phyloP scores from a whole-genome alignment of 495 filamentous ascomycete species.

The Aspergillus haitiensis region DNA sequence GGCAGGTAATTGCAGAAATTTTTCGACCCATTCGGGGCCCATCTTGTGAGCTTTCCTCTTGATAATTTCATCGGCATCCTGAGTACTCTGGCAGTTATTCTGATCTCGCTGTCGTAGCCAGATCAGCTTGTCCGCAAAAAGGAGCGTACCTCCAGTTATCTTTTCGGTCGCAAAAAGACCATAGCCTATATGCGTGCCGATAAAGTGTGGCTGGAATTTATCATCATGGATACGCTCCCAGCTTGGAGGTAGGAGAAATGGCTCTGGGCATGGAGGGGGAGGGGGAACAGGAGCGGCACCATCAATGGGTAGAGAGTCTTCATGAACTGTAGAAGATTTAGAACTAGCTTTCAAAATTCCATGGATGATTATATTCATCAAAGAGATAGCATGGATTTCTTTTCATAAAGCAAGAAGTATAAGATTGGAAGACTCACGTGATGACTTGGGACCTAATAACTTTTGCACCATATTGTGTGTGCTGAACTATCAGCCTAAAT shows the following conservation, averaged over 20 bases:
- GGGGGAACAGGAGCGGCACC: background rate
- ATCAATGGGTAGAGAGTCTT: background rate
- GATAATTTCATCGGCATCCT: background rate
- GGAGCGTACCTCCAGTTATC: slow-evolving; percentile 14
- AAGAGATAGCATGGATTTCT: background rate
- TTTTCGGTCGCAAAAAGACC: slow-evolving; percentile 14
- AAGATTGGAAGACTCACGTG: slow-evolving; percentile 19
- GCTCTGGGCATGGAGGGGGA: background rate
- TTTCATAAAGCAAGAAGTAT: background rate
- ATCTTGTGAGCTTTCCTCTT: slow-evolving; percentile 10
- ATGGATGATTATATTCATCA: background rate
- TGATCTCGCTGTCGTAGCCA: slow-evolving; percentile 1
- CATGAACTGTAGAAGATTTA: background rate
- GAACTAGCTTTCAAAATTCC: background rate
- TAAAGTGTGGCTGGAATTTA: slow-evolving; percentile 4
- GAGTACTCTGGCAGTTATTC: background rate
- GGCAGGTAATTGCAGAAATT: slow-evolving; percentile 11
- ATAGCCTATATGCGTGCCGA: slow-evolving; percentile 2
- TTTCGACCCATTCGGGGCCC: slow-evolving; percentile 15
- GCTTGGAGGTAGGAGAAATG: too few species aligned
- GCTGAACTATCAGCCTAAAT: background rate
- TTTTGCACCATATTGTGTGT: slow-evolving; percentile 13
- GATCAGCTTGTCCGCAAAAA: slow-evolving; percentile 17
- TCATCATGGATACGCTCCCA: background rate
- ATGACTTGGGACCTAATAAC: slow-evolving; percentile 19